phyloP scores from a whole-genome alignment of 345 rosid genomes.

The Sonneratia alba region DNA sequence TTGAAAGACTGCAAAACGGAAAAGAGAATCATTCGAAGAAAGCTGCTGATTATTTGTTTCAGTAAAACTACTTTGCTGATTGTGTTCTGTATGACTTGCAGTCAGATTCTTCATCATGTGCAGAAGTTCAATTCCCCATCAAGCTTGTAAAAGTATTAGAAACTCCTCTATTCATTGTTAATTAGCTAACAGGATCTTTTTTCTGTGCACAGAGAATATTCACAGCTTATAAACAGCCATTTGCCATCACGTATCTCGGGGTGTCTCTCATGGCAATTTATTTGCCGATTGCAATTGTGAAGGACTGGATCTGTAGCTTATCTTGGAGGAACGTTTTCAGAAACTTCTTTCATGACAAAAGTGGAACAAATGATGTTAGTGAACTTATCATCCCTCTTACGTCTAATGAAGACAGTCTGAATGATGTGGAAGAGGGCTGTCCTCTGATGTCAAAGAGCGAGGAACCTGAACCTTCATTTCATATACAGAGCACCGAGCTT shows the following conservation, averaged over 20 bases:
- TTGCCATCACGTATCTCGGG: conserved; percentile 50
- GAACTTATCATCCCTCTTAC: conserved; percentile 36
- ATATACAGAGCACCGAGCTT: conserved; percentile 11
- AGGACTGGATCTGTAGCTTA: conserved; percentile 32
- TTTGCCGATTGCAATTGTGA: conserved; percentile 40
- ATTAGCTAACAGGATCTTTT: not conserved
- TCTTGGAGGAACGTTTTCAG: conserved; percentile 5
- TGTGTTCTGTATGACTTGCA: not conserved
- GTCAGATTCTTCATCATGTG: too few relatives aligned
- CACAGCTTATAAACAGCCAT: conserved; percentile 44
- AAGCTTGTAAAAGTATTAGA: not conserved
- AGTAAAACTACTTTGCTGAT: not conserved
- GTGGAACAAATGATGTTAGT: conserved; percentile 12
- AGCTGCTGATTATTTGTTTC: not conserved
- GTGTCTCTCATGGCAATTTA: conserved; percentile 56
- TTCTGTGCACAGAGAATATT: conserved; percentile 37
- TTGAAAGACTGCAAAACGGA: too few relatives aligned
- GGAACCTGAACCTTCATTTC: conserved; percentile 19
- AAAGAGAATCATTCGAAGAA: too few relatives aligned
- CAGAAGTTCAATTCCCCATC: not conserved
- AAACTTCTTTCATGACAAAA: conserved; percentile 5
- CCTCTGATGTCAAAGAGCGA: conserved; percentile 24
- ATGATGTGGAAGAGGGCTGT: conserved; percentile 39
- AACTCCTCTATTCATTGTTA: not conserved
- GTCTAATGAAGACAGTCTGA: conserved; percentile 29